Evolutionary conservation across 2,329 filamentous ascomycete species (phyloP), one percentile per base, ranked within the genome.

Genomic region (Hymenotorrendiella dingleyae): DNA sequence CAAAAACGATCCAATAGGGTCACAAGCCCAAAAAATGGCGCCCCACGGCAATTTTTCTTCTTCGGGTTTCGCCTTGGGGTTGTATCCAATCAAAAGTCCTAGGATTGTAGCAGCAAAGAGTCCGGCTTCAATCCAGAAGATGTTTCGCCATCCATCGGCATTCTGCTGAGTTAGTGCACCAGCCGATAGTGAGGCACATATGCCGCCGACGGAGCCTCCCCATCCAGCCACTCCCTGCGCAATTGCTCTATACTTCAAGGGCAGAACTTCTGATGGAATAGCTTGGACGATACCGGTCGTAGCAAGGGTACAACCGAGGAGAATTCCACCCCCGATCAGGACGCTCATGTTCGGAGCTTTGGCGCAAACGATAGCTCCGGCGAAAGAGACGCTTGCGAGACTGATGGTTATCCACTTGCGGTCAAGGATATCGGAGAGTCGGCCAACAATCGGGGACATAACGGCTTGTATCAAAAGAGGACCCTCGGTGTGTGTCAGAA

Each of bases 111-210:
- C 72, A 68, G 20, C 66, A 48, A 24, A 76, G 54, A 23, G 77
- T 56, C 64, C 72, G 1, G 73, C 73, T 57, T 78, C 74, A 11
- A 78, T 74, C 74, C 74, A 78, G 54, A 76, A 78, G 49, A 78
- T 77, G 50, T 69, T 67, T 2, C 74, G 64, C 74, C 74, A 78
- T 16, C 74, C 74, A 1, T 57, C 61, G 1, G 64, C 48, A 39
- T 63, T 62, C 10, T 65, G 55, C 45, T 74, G 72, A 0, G 74
- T 75, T 2, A 76, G 68, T 6, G 67, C 72, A 2, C 74, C 74
- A 6, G 73, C 71, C 20, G 69, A 67, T 4, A 78, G 62, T 63
- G 23, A 32, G 20, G 66, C 71, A 55, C 62, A 74, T 71, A 75
- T 43, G 36, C 74, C 72, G 17, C 73, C 73, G 9, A 76, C 36